Evolutionary conservation across 371 early-diverging fungal genomes (phyloP).

Genomic region (Mucor saturninus): DNA sequence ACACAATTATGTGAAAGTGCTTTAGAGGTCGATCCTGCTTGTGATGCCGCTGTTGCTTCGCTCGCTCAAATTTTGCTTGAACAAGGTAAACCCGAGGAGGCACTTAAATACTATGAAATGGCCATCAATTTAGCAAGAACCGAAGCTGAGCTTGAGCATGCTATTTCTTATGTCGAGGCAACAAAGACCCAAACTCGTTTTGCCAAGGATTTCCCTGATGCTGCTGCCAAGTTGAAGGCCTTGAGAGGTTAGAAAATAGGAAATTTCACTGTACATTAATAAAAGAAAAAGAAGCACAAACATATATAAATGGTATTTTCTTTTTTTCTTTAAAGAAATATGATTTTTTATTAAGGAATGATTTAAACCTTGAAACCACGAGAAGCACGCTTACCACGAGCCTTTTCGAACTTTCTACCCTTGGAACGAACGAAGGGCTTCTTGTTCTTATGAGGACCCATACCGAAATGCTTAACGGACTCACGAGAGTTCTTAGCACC

Average conservation of each 20-base stretch:
- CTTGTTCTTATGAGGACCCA: constrained; percentile 72
- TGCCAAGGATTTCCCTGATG: constrained; percentile 50
- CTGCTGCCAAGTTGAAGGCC: constrained; percentile 47
- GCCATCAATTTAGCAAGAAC: constrained; percentile 88
- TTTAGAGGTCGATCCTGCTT: constrained; percentile 88
- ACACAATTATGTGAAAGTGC: constrained; percentile 82
- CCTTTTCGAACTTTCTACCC: constrained; percentile 98
- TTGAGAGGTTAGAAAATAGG: constrained; percentile 30
- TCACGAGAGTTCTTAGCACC: constrained; percentile 87
- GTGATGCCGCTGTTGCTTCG: constrained; percentile 94
- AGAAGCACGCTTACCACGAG: constrained; percentile 96
- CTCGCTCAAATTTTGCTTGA: constrained; percentile 89
- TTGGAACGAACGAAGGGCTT: constrained; percentile 94
- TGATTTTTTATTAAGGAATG: not conserved
- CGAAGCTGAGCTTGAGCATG: constrained; percentile 87
- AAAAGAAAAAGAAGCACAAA: not conserved
- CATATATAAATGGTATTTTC: not conserved
- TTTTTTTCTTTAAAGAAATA: not conserved
- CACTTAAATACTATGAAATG: constrained; percentile 81
- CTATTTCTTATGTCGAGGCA: constrained; percentile 78
- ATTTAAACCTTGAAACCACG: constrained; percentile 87
- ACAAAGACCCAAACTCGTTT: constrained; percentile 56
- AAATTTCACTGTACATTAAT: not conserved
- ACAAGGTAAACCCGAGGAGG: constrained; percentile 85
- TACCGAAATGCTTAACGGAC: constrained; percentile 88